Evolutionary conservation across 2,329 filamentous ascomycete species (phyloP), one percentile per base, ranked within the genome.

Genomic region (Aspergillus pseudotamarii): DNA sequence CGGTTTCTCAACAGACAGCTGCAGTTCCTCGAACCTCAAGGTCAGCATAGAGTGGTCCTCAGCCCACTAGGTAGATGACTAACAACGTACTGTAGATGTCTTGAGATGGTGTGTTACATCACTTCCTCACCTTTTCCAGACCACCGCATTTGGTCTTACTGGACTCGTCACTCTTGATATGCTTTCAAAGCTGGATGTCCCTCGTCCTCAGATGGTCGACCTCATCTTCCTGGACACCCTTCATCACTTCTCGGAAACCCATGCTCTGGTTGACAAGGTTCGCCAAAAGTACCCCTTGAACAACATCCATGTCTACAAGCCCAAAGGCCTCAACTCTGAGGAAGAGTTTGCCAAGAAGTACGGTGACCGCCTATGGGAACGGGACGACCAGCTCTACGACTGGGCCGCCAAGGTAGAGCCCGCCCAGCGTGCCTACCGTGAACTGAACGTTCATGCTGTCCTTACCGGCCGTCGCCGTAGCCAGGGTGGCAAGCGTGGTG

Each of bases 371-470:
- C 83, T 98, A 55, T 99, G 94, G 89, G 91, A 97, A 76, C 87
- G 84, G 36, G 90, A 95, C 68, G 86, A 93, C 57, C 92, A 97
- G 74, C 86, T 94, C 73, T 99, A 99, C 81, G 95, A 99, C 85
- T 98, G 92, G 85, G 85, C 95, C 66, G 95, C 94, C 81, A 99
- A 99, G 84, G 95, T 99, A 56, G 95, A 99, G 84, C 95, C 95
- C 19, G 92, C 94, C 60, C 90, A 97, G 81, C 89, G 95, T 65
- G 93, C 95, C 8, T 98, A 97, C 80, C 84, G 89, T 21, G 91
- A 96, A 67, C 87, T 98, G 63, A 88, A 91, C 72, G 94, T 98
- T 61, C 90, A 91, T 62, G 95, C 95, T 59, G 92, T 98, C 58
- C 85, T 99, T 68, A 99, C 95, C 53, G 95, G 95, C 59, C 92